A percentile compares a stretch with the other conserved stretches of the same genome.
Conservation (phyloP, 441 rosid species). For the Cnidoscolus chayamansa region DNA sequence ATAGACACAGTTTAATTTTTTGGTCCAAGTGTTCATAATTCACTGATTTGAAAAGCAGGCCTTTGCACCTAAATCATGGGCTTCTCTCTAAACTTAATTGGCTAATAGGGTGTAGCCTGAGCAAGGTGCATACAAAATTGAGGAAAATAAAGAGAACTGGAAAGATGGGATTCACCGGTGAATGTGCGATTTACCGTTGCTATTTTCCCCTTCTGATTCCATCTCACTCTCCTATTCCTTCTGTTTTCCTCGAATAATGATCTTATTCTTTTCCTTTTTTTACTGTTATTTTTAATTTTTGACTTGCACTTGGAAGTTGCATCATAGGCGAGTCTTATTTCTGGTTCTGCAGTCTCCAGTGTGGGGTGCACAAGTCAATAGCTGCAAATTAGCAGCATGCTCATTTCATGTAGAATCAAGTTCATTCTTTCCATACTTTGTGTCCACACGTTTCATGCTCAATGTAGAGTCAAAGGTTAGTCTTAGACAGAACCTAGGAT, state of each 20-base stretch:
- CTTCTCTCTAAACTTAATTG: constrained; percentile 7
- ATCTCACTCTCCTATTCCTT: not conserved
- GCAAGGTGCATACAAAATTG: constrained; percentile 17
- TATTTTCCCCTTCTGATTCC: constrained; percentile 6
- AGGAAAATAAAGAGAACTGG: not conserved
- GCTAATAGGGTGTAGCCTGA: constrained; percentile 16
- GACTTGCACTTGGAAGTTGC: not conserved
- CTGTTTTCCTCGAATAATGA: not conserved
- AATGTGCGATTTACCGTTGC: not conserved
- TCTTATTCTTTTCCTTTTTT: not conserved
- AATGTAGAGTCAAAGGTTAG: no score
- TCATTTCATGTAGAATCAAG: no score
- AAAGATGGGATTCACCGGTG: constrained; percentile 7
- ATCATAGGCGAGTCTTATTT: not conserved
- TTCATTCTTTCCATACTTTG: no score
- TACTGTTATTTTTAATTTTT: not conserved
- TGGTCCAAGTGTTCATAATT: no score
- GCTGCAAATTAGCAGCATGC: not conserved
- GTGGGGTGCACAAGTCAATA: not conserved
- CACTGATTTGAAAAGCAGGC: no score
- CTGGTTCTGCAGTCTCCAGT: constrained; percentile 1
- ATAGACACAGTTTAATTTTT: no score
- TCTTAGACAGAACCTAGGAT: no score
- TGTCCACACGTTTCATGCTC: no score
- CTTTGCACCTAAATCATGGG: constrained; percentile 24